Conservation (phyloP, 352 stramenopile species). For the Phytopythium litorale region DNA sequence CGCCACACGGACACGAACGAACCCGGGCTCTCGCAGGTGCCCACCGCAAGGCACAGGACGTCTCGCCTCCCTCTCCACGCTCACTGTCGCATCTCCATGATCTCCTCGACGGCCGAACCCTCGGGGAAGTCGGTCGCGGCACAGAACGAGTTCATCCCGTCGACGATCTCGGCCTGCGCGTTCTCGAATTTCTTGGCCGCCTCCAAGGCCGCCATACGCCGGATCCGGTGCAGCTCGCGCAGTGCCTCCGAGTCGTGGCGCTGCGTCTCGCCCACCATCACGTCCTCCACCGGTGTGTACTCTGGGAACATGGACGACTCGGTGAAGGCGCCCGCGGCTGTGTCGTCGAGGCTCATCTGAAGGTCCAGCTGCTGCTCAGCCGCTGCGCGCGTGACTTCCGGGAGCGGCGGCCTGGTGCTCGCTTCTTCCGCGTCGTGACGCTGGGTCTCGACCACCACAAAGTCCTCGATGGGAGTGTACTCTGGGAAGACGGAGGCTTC, state of each 20-base stretch:
- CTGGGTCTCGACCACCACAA: slow-evolving; percentile 35
- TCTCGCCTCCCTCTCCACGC: not conserved
- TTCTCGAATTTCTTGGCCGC: slow-evolving; percentile 15
- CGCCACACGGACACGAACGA: not conserved
- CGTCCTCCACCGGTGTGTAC: slow-evolving; percentile 51
- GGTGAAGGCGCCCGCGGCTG: slow-evolving; percentile 34
- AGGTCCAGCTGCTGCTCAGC: not conserved
- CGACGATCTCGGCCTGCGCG: slow-evolving; percentile 34
- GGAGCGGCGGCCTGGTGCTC: not conserved
- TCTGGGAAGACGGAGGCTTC: slow-evolving; percentile 66
- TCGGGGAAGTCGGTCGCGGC: slow-evolving; percentile 68
- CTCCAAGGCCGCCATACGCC: slow-evolving; percentile 10
- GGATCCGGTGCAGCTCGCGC: slow-evolving; percentile 1
- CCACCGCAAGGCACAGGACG: not conserved
- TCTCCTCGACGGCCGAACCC: slow-evolving; percentile 43
- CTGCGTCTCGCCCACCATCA: slow-evolving; percentile 31
- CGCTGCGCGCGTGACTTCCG: slow-evolving; percentile 1
- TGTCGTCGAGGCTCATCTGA: not conserved
- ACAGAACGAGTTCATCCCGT: slow-evolving; percentile 46
- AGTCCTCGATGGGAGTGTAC: slow-evolving; percentile 52
- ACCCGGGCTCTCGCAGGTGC: not conserved
- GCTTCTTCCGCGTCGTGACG: slow-evolving; percentile 8
- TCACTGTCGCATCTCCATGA: slow-evolving; percentile 29
- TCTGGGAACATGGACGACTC: slow-evolving; percentile 64
- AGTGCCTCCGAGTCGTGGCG: slow-evolving; percentile 9